These are phyloP conservation scores for Epichloe sp. DNA, from an alignment of 2,329 filamentous ascomycete genomes.

Conservation along the genomic window DNA sequence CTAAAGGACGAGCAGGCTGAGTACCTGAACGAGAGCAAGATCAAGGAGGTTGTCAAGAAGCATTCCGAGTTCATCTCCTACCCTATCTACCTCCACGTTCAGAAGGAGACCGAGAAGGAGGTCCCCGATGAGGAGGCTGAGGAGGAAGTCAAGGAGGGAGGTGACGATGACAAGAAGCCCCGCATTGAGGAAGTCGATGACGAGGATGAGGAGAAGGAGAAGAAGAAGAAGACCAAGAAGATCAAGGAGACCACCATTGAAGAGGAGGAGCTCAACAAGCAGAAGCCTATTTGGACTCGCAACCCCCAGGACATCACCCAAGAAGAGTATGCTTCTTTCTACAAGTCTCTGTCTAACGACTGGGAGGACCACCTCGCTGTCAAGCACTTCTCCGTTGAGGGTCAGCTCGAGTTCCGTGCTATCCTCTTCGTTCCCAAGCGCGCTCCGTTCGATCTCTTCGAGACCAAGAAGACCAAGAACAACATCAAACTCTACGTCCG, in stretches of 20 bases:
- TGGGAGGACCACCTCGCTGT: slow-evolving; percentile 99
- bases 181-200: slow-evolving; percentile 89
- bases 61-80: slow-evolving; percentile 99
- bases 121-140: slow-evolving; percentile 92
- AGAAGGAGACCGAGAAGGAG: slow-evolving; percentile 99
- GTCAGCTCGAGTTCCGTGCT: slow-evolving; percentile 99
- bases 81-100: slow-evolving; percentile 99
- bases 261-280: slow-evolving; percentile 99
- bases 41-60: slow-evolving; percentile 99
- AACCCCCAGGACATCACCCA: slow-evolving; percentile 90
- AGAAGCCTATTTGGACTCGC: slow-evolving; percentile 99
- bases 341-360: slow-evolving; percentile 99
- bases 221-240: slow-evolving; percentile 98
- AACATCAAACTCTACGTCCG: slow-evolving; percentile 99
- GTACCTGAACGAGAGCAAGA: slow-evolving; percentile 96
- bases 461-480: slow-evolving; percentile 99
- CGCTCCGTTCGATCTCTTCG: slow-evolving; percentile 97
- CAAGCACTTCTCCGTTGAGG: slow-evolving; percentile 99
- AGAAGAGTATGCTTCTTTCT: slow-evolving; percentile 98
- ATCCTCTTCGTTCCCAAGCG: slow-evolving; percentile 99
- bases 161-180: slow-evolving; percentile 83
- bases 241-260: slow-evolving; percentile 97
- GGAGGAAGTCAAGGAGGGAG: slow-evolving; percentile 48
- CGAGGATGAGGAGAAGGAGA: slow-evolving; percentile 74
- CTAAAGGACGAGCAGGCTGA: slow-evolving; percentile 98